Percentiles rank a stretch among this genome's conserved stretches.
These are phyloP conservation scores for Rhizopus arrhizus DNA, from an alignment of 371 early-diverging fungal genomes.

Conservation along the genomic window DNA sequence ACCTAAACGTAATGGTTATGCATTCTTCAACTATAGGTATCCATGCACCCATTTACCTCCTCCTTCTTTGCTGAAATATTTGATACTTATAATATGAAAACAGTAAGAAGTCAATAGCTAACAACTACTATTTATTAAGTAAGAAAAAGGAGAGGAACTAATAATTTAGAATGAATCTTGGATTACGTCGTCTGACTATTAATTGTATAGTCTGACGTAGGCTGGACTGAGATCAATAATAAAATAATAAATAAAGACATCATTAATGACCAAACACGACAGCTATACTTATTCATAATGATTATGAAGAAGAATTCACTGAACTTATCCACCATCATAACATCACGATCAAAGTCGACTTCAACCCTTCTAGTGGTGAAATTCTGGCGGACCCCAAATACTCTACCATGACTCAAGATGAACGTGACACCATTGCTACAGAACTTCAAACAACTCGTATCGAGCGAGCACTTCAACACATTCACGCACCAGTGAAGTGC, in stretches of 20 bases:
- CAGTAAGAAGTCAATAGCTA: no score
- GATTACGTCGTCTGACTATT: no score
- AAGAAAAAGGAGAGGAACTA: no score
- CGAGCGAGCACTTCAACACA: neutral
- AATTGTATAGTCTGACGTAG: no score
- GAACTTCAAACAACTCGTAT: neutral
- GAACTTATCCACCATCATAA: neutral
- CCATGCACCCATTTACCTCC: slow-evolving; percentile 1
- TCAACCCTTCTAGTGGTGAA: slow-evolving; percentile 5
- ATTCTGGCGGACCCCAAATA: slow-evolving; percentile 7
- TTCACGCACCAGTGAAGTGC: neutral
- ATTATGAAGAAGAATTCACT: slow-evolving; percentile 1
- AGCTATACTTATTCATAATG: slow-evolving; percentile 4
- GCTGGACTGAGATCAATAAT: no score
- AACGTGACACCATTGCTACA: neutral
- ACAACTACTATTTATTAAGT: no score
- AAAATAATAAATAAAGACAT: no score
- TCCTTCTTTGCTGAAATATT: no score
- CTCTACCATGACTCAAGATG: neutral
- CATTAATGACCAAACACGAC: no score
- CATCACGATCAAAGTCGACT: neutral
- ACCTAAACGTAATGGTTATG: neutral
- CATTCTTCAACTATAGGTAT: slow-evolving; percentile 7
- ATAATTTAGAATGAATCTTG: no score
- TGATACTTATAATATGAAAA: no score